Conservation (phyloP, 2,329 filamentous ascomycete genomes). For the Ophiocordyceps robertsii region DNA sequence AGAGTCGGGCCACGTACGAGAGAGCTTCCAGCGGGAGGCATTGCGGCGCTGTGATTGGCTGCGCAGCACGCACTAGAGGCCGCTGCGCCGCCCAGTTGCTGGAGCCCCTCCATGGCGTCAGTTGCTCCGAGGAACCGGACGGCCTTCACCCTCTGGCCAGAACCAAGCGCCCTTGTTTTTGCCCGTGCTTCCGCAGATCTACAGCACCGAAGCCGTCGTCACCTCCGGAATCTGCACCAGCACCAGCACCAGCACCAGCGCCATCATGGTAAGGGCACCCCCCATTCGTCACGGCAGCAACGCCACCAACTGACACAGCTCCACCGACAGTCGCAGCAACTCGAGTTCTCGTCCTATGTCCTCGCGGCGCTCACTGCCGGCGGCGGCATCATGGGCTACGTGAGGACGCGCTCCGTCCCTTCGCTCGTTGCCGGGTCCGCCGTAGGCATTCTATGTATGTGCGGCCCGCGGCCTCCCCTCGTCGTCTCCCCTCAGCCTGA, state of each 20-base stretch:
- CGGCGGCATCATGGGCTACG: slow-evolving; percentile 79
- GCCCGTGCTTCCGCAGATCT: no score
- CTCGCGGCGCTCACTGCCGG: slow-evolving; percentile 73
- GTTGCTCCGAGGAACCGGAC: slow-evolving; percentile 5
- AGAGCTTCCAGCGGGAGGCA: no score
- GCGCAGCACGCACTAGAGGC: background rate
- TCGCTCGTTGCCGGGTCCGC: slow-evolving; percentile 74
- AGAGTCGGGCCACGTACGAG: background rate
- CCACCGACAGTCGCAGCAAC: slow-evolving; percentile 6
- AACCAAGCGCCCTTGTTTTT: no score
- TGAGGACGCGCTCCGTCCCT: slow-evolving; percentile 72
- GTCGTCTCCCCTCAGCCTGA: background rate
- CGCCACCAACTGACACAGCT: background rate
- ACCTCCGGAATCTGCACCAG: no score
- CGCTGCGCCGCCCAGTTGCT: background rate
- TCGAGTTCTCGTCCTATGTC: slow-evolving; percentile 53
- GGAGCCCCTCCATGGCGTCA: slow-evolving; percentile 4
- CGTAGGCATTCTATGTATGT: slow-evolving; percentile 55
- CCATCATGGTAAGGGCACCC: slow-evolving; percentile 2
- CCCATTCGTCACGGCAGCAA: background rate
- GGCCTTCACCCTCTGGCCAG: no score
- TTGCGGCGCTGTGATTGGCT: slow-evolving; percentile 17
- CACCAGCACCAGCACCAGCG: background rate
- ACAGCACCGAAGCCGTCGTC: no score
- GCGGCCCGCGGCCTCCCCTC: background rate